Evolutionary conservation across 495 filamentous ascomycete genomes (phyloP).

Genomic region (Aspergillus incahuasiensis): DNA sequence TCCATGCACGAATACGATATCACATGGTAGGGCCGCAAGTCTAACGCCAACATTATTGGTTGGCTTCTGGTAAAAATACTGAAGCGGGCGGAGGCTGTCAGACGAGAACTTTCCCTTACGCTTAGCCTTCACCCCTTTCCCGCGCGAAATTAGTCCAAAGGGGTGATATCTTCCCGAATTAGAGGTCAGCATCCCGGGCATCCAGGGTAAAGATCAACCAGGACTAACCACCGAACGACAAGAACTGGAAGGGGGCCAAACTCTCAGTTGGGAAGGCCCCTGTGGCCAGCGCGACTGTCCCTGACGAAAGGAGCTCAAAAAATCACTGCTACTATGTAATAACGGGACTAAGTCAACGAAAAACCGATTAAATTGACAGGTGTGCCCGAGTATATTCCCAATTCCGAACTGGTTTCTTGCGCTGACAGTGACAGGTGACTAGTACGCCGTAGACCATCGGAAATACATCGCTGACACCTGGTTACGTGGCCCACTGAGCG

Average conservation of each 20-base stretch:
- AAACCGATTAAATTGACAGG: constrained; percentile 10
- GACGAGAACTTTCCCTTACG: constrained; percentile 12
- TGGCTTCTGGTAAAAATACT: constrained; percentile 8
- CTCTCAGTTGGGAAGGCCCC: no score
- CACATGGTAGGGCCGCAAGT: constrained; percentile 11
- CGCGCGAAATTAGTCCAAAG: constrained; percentile 7
- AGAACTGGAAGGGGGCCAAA: not conserved
- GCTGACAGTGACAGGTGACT: not conserved
- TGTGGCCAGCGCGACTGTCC: not conserved
- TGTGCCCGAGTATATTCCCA: not conserved
- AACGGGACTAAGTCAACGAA: not conserved
- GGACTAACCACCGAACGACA: constrained; percentile 19
- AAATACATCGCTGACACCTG: not conserved
- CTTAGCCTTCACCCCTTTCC: constrained; percentile 9
- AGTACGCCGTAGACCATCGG: not conserved
- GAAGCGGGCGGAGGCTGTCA: constrained; percentile 13
- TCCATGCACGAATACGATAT: constrained; percentile 12
- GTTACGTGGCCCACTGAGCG: constrained; percentile 9
- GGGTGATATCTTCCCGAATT: not conserved
- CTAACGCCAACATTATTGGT: constrained; percentile 12
- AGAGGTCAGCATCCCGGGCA: constrained; percentile 12
- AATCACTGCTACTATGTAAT: not conserved
- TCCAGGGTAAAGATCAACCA: constrained; percentile 22
- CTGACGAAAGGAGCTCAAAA: not conserved
- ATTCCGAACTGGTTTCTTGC: not conserved